Evolutionary conservation across 202 grass and related monocot species (phyloP), one percentile per base, ranked within the genome.

Genomic region (Digitaria exilis): DNA sequence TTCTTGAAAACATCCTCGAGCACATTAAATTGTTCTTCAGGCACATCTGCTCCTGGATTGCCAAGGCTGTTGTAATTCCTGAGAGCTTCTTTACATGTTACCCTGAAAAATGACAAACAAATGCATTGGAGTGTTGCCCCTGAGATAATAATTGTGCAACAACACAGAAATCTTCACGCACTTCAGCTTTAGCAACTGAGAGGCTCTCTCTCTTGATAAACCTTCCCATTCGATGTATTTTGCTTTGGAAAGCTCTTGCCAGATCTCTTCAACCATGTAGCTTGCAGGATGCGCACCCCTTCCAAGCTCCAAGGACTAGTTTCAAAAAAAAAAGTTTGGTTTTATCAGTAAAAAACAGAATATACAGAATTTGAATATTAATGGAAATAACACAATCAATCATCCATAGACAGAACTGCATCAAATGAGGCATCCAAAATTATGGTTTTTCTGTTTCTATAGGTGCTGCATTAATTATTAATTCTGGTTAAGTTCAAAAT

Each of bases 221-320:
- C 71, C 74, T 86, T 98, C 91, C 96, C 96, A 98, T 80, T 98
- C 84, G 0, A 89, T 83, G 79, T 90, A 96, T 84, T 96, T 98
- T 54, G 96, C 93, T 86, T 94, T 96, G 24, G 93, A 69, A 65
- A 98, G 89, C 79, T 90, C 87, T 63, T 94, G 89, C 96, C 93
- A 98, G 24, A 98, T 96, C 80, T 94, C 93, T 77, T 98, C 91
- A 50, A 98, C 91, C 89, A 96, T 96, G 78, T 94, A 94, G 71
- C 96, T 94, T 56, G 87, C 65, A 56, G 93, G 89, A 59, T 98
- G 83, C 43, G 93, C 93, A 64, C 91, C 96, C 86, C 96, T 98
- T 76, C 93, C 96, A 71, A 98, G 93, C 86, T 98, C 96, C 71
- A 96, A 82, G 59, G 93, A 93, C 96, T 96, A 85, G 25, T 61